Base-by-base conservation (phyloP, 768 basidiomycete species). In the Rubroboletus pulcherrimus region DNA sequence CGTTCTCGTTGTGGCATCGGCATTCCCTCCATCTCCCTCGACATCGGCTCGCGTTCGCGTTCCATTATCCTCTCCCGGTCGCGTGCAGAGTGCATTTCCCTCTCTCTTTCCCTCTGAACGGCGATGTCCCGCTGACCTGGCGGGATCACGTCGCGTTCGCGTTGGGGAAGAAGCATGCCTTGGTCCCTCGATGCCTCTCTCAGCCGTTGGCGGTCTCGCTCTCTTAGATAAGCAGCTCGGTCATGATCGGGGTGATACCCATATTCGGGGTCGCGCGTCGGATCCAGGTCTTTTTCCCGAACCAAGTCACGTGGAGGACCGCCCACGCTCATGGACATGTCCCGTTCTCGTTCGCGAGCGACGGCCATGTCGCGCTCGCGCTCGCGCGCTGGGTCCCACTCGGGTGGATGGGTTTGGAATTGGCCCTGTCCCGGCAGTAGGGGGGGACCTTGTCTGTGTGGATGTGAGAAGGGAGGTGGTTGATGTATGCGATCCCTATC, bases 391-490 rank as follows among this genome's bases (percentile, higher is more conserved):
- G 54, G 41, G 19, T 69, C 68, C 68, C 68, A 70, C 9, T 69
- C 68, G 4, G 68, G 61, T 29, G 69, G 64, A 37, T 65, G 63
- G 0, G 63, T 33, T 41, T 69, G 71, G 53, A 71, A 72, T 39
- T 71, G 67, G 39, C 71, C 63, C 42, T 72, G 70, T 5, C 71
- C 69, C 0, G 71, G 69, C 14, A 70, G 63, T 6, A 60, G 40
- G 14, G 61, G 43, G 12, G 57, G 64, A 19, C 34, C 53, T 50
- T 52, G 61, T 47, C 60, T 58, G 41, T 63, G 67, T 33, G 61
- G 26, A 45, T 66, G 68, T 1, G 63, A 46, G 17, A 60, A 60
- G 14, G 60, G 53, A 19, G 60, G 63, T 2, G 65, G 64, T 21
- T 65, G 61, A 49, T 71, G 73, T 24, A 68, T 66, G 59, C 66